A percentile compares a stretch with the other conserved stretches of the same genome.
These are phyloP conservation scores for Boletus reticulatus DNA, from an alignment of 768 basidiomycete species.

Conservation along the genomic window DNA sequence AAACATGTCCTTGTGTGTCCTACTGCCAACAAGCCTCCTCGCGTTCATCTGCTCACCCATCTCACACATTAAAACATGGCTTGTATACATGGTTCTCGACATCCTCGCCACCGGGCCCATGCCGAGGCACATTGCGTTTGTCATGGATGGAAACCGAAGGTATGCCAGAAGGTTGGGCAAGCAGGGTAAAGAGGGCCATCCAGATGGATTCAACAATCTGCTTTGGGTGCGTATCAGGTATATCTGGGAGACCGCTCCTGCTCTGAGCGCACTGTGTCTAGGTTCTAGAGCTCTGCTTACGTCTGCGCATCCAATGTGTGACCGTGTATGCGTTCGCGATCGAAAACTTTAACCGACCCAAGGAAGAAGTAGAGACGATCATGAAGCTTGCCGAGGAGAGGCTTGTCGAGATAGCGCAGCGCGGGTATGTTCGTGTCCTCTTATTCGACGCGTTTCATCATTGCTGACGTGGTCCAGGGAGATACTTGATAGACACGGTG, in stretches of 20 bases:
- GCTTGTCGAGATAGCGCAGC: constrained; percentile 70
- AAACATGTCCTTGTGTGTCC: no score
- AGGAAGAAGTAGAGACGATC: constrained; percentile 82
- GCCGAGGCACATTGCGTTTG: constrained; percentile 88
- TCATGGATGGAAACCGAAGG: constrained; percentile 96
- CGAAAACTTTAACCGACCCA: constrained; percentile 90
- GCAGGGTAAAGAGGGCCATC: constrained; percentile 75
- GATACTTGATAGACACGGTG: constrained; percentile 76
- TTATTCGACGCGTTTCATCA: neutral
- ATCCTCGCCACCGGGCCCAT: constrained; percentile 81
- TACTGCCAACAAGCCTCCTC: neutral
- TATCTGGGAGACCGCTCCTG: neutral
- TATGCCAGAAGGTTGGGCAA: constrained; percentile 74
- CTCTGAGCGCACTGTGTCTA: constrained; percentile 29
- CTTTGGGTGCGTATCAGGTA: constrained; percentile 57
- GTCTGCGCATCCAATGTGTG: constrained; percentile 77
- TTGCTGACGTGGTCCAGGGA: constrained; percentile 47
- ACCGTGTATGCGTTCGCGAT: constrained; percentile 98
- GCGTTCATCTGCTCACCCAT: constrained; percentile 12
- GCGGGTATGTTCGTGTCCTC: constrained; percentile 59
- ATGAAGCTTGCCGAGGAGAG: constrained; percentile 83
- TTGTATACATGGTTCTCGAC: constrained; percentile 49
- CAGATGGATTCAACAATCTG: constrained; percentile 78
- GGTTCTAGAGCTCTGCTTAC: constrained; percentile 84
- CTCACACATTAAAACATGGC: constrained; percentile 20